Evolutionary conservation across 192 early-diverging fungal genomes (phyloP), one percentile per base, ranked within the genome.

Genomic region (Podila clonocystis): DNA sequence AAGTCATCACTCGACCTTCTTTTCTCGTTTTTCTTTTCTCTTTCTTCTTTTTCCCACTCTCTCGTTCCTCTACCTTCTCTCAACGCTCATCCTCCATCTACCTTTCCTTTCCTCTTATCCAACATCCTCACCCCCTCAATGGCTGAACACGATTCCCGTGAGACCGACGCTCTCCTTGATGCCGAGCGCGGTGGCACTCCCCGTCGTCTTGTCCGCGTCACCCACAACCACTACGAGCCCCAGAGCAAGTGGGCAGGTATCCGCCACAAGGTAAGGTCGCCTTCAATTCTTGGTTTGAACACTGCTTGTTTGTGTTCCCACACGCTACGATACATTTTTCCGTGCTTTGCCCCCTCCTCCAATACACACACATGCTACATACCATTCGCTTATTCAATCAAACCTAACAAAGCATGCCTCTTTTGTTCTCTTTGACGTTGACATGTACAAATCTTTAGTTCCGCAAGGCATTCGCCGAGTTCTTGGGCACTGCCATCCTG

Each of bases 401-500:
- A 34, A 36, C 9, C 34, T 36, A 36, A 36, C 34, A 36, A 36
- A 11, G 34, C 34, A 6, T 3, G 26, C 26, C n/a, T 55, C 52
- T 55, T 55, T 17, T 3, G 22, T 22, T n/a, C 4, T 22, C 19
- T 63, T 38, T 6, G 9, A 29, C 20, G 3, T 5, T n/a, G 33
- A 3, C 34, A 17, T 22, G 15, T 5, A 4, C 6, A 9, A 31
- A 19, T 4, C n/a, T 9, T 4, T 28, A 68, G 67, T 58, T 59
- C 38, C 52, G 67, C 11, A 68, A 58, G 38, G 67, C 87, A 36
- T 67, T 92, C 30, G 91, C 91, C 48, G 92, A 94, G 85, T 91
- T 91, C 67, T 75, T 91, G 50, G 91, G 91, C 30, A 94, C 92
- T 1, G 88, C 87, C 58, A 70, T 91, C 19, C 78, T 94, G 58